Evolutionary conservation across 2,329 filamentous ascomycete genomes (phyloP), one percentile per base, ranked within the genome.

Genomic region (Echinosphaeria canescens): DNA sequence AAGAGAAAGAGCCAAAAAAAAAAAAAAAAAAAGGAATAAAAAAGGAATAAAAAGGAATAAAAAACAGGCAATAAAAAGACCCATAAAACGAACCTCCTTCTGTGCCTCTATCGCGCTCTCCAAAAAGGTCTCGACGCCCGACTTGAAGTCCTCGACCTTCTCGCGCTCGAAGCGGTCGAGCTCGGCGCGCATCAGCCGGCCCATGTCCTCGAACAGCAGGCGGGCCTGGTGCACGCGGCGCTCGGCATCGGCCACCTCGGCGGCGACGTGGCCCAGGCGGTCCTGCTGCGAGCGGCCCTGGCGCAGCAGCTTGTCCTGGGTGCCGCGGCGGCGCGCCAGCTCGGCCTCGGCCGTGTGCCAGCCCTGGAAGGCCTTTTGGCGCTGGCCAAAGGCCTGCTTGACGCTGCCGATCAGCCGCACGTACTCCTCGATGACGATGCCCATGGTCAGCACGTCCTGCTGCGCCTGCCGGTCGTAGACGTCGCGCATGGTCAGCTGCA

Each of bases 141-240:
- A 88, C 59, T 98, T 98, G 50, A 98, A 98, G 46, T 98, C 88
- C 46, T 98, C 88, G 3, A 98, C 88, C 57, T 98, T 98, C 51
- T 98, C 88, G 39, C 67, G 68, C 53, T 98, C 88, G 42, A 98
- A 98, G 12, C 84, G 64, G 41, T 95, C 88, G 36, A 98, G 59
- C 49, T 98, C 88, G 19, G 62, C 62, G 32, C 81, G 70, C 82
- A 98, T 88, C 42, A 93, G 54, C 10, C 82, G 64, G 10, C 88
- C 88, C 84, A 98, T 95, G 42, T 98, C 88, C 37, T 98, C 88
- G 41, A 98, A 98, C 24, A 93, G 51, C 30, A 95, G 52, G 28
- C 84, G 60, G 1, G 82, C 78, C 47, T 92, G 82, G 46, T 95
- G 81, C 2, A 91, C 80, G 46, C 80, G 85, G 38, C 81, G 67